Evolutionary conservation across 2,329 filamentous ascomycete genomes (phyloP).

Genomic region (Alternaria burnsii): DNA sequence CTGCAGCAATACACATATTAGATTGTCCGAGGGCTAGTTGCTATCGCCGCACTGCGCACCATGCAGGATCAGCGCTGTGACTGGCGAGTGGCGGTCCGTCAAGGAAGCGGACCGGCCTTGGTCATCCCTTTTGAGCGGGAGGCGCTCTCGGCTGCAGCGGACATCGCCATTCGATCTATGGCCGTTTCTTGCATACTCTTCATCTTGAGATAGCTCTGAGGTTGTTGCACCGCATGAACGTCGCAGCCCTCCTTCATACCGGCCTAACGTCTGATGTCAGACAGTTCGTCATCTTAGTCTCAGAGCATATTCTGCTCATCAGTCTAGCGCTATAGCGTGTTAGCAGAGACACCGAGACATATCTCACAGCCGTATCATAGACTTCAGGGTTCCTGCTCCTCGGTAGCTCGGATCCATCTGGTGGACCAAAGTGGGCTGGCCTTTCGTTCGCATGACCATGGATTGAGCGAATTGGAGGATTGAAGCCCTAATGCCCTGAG

Average conservation of each 20-base stretch:
- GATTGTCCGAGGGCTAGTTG: conserved; percentile 26
- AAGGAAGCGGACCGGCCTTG: conserved; percentile 38
- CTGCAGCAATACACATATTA: conserved; percentile 32
- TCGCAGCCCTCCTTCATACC: conserved; percentile 6
- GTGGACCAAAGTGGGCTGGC: conserved; percentile 25
- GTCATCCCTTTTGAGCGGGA: conserved; percentile 36
- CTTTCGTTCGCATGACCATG: conserved; percentile 48
- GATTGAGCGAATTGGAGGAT: conserved; percentile 40
- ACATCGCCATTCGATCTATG: conserved; percentile 34
- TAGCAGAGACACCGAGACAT: conserved; percentile 22
- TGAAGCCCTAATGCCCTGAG: conserved; percentile 16
- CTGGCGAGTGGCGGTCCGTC: conserved; percentile 31
- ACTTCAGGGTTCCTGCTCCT: conserved; percentile 24
- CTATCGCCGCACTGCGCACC: conserved; percentile 26
- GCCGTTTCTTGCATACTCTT: conserved; percentile 16
- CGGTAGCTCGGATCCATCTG: conserved; percentile 18
- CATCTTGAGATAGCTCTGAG: conserved; percentile 13
- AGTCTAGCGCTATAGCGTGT: conserved; percentile 8
- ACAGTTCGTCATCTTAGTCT: conserved; percentile 13
- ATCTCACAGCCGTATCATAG: conserved; percentile 38
- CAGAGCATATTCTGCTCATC: conserved; percentile 12
- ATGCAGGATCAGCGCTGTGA: conserved; percentile 38
- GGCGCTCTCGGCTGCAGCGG: conserved; percentile 47
- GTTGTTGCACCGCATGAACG: conserved; percentile 24
- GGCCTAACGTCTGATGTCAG: conserved; percentile 28